phyloP scores from a whole-genome alignment of 495 filamentous ascomycete genomes.

The Melanomma pulvis-pyrius region DNA sequence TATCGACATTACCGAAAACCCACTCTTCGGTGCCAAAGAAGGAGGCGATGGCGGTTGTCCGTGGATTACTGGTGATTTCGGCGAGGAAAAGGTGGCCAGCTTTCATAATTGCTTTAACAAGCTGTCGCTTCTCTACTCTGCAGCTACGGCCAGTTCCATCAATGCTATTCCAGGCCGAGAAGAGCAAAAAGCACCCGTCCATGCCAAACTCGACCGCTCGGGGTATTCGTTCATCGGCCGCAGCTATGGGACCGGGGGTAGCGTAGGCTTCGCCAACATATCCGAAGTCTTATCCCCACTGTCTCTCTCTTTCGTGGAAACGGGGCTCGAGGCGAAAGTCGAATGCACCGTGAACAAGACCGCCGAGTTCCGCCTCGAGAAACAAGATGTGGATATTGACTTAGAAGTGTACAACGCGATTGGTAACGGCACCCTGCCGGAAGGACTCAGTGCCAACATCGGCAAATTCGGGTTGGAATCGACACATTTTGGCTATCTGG shows the following conservation, averaged over 20 bases:
- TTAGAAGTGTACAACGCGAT: neutral
- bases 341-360: neutral
- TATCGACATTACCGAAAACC: neutral
- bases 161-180: neutral
- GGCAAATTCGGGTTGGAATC: neutral
- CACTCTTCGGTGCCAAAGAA: neutral
- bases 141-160: neutral
- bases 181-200: neutral
- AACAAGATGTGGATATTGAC: neutral
- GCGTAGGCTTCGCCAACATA: neutral
- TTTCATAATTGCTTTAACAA: neutral
- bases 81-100: neutral
- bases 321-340: neutral
- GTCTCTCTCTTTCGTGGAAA: neutral
- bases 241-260: neutral
- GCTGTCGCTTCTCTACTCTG: neutral
- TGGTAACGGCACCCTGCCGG: neutral
- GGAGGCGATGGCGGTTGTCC: neutral
- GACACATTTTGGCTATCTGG: neutral
- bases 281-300: neutral
- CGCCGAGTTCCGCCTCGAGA: neutral
- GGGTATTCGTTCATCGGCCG: constrained; percentile 9
- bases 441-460: neutral
- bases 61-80: neutral
- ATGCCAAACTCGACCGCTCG: constrained; percentile 2